Conservation (phyloP, 177 flowering plant genomes). For the Vitis hybrid region DNA sequence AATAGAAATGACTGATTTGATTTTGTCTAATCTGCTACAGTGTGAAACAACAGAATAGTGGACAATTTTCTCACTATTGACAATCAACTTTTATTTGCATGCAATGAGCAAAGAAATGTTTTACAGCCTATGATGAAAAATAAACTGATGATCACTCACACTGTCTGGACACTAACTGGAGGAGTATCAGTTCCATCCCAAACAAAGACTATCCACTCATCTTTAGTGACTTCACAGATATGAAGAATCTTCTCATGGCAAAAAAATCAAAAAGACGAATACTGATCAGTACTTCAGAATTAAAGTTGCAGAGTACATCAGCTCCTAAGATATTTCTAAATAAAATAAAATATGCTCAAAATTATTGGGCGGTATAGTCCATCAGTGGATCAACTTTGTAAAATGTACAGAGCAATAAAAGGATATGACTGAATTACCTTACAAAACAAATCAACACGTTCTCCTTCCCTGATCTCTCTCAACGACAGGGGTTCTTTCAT, state of each 20-base stretch:
- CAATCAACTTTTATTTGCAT: background rate
- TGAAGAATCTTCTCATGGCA: slow-evolving; percentile 31
- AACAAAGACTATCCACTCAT: slow-evolving; percentile 29
- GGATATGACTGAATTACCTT: slow-evolving; percentile 23
- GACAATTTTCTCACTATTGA: background rate
- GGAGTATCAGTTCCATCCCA: slow-evolving; percentile 60
- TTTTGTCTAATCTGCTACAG: too few species aligned
- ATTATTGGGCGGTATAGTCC: background rate
- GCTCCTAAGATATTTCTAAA: background rate
- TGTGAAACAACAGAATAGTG: too few species aligned
- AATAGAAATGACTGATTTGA: too few species aligned
- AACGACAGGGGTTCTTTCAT: slow-evolving; percentile 4
- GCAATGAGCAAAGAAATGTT: background rate
- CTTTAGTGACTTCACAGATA: slow-evolving; percentile 21
- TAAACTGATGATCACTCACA: slow-evolving; percentile 18
- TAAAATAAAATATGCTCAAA: background rate
- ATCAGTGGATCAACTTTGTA: too few species aligned
- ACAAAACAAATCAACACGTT: slow-evolving; percentile 23
- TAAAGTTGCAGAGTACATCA: too few species aligned
- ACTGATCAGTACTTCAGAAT: background rate
- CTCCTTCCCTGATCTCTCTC: slow-evolving; percentile 25
- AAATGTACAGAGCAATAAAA: background rate
- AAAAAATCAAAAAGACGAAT: background rate
- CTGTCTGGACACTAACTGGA: slow-evolving; percentile 17
- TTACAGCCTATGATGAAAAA: background rate